phyloP scores from a whole-genome alignment of 2,329 filamentous ascomycete genomes.

The Canariomyces notabilis region DNA sequence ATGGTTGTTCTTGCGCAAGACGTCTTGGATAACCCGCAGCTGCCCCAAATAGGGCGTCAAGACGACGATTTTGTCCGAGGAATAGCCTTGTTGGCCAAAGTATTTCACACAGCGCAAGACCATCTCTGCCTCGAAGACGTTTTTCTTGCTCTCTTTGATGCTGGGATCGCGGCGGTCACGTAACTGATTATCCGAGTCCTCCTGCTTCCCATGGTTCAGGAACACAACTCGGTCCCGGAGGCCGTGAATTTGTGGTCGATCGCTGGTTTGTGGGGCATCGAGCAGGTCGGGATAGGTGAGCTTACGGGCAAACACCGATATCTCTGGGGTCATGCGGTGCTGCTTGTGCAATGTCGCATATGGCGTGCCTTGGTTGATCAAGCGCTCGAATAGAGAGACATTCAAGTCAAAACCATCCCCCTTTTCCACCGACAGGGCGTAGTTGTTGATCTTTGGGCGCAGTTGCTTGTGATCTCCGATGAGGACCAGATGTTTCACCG shows the following conservation, averaged over 20 bases:
- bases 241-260: conserved; percentile 47
- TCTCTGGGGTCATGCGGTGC: conserved; percentile 60
- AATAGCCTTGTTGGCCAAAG: conserved; percentile 66
- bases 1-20: conserved; percentile 45
- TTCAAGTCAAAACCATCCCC: conserved; percentile 52
- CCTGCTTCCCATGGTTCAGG: conserved; percentile 55
- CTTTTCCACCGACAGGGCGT: conserved; percentile 48
- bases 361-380: conserved; percentile 33
- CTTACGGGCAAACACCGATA: conserved; percentile 54
- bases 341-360: conserved; percentile 48
- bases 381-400: conserved; percentile 56
- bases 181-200: conserved; percentile 41
- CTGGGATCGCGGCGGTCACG: conserved; percentile 47
- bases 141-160: conserved; percentile 52
- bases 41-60: conserved; percentile 71
- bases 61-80: conserved; percentile 59
- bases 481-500: conserved; percentile 55
- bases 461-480: conserved; percentile 63
- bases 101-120: conserved; percentile 61
- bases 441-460: conserved; percentile 54
- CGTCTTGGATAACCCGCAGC: conserved; percentile 50
- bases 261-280: conserved; percentile 48
- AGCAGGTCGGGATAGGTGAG: conserved; percentile 51
- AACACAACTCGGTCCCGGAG: conserved; percentile 59
- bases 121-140: conserved; percentile 62